These are phyloP conservation scores for Phytopythium montanum DNA, from an alignment of 352 stramenopile species.

Conservation along the genomic window DNA sequence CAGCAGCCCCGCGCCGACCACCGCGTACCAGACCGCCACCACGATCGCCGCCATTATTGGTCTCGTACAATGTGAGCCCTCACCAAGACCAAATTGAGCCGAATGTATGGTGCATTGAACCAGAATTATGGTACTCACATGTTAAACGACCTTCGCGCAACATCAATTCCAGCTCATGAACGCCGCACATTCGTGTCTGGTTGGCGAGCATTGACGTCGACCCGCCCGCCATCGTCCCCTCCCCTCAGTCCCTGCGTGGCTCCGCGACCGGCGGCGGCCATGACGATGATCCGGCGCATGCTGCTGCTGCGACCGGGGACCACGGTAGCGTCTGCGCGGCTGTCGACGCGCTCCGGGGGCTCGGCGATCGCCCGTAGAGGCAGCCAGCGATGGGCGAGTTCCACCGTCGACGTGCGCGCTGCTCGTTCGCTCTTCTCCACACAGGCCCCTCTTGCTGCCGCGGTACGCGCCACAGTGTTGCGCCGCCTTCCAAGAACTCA, in stretches of 20 bases:
- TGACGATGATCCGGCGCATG: conserved; percentile 21
- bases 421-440: background rate
- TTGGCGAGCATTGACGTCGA: background rate
- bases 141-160: conserved; percentile 6
- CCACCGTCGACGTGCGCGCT: background rate
- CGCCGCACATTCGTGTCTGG: background rate
- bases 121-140: background rate
- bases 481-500: background rate
- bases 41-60: background rate
- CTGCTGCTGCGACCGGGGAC: conserved; percentile 19
- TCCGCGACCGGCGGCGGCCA: background rate
- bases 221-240: no score
- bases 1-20: conserved; percentile 12
- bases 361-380: conserved; percentile 1
- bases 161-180: background rate
- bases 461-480: background rate
- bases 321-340: background rate
- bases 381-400: conserved; percentile 7
- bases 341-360: background rate
- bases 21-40: conserved; percentile 1
- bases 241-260: background rate
- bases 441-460: background rate
- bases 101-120: background rate
- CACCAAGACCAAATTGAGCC: background rate
- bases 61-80: no score